Conservation (phyloP, 208 protist species). For the Tritrichomonas foetus region DNA sequence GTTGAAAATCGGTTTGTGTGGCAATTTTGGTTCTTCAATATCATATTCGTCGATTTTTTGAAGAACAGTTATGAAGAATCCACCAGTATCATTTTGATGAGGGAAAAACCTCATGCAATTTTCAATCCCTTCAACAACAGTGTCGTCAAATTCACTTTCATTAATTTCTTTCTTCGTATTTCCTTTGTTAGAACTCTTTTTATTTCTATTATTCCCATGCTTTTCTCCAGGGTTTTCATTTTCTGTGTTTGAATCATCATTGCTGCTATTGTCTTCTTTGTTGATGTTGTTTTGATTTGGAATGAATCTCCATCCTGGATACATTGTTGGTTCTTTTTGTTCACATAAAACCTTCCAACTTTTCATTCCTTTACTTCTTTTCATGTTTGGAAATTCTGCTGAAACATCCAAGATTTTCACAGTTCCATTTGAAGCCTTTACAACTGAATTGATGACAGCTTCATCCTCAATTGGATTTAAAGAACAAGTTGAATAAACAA, state of each 20-base stretch:
- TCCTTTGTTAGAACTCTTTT: too few species aligned
- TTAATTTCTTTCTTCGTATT: too few species aligned
- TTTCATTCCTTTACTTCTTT: constrained; percentile 49
- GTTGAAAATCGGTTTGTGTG: too few species aligned
- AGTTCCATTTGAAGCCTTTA: constrained; percentile 32
- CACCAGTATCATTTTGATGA: constrained; percentile 64
- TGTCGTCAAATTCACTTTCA: too few species aligned
- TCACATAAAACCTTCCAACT: constrained; percentile 54
- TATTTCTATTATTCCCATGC: too few species aligned
- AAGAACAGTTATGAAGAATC: constrained; percentile 66
- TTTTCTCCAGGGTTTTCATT: neutral
- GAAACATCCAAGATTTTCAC: constrained; percentile 54
- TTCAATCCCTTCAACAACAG: constrained; percentile 50
- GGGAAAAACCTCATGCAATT: constrained; percentile 61
- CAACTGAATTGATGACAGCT: constrained; percentile 58
- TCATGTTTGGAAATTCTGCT: constrained; percentile 49
- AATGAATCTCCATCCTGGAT: too few species aligned
- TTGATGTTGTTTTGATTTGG: too few species aligned
- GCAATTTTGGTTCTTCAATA: too few species aligned
- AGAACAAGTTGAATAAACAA: constrained; percentile 65
- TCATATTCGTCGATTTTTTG: constrained; percentile 46
- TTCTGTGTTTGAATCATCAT: neutral
- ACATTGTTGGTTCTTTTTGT: neutral
- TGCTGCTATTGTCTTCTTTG: neutral
- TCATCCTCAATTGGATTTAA: constrained; percentile 65